Evolutionary conservation across 2,329 filamentous ascomycete genomes (phyloP), one percentile per base, ranked within the genome.

Genomic region (Alternaria hordeiaustralica): DNA sequence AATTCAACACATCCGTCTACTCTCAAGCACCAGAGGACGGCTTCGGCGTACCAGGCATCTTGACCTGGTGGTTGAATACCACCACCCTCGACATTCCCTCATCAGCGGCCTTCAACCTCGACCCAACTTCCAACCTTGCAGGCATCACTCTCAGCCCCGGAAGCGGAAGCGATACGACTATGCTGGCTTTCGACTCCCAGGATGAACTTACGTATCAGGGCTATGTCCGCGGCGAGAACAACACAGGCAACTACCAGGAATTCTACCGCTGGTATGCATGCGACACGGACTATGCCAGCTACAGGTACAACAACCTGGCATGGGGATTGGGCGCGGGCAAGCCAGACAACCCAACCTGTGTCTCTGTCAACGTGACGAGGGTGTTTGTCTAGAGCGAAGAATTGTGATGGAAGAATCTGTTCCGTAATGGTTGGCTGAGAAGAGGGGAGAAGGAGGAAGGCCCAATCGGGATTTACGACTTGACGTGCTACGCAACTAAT

Each of bases 281-380:
- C 68, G 67, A 75, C 44, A 85, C 82, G 2, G 77, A 81, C 53
- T 81, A 73, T 65, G 21, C 54, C 2, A 75, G 71, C n/a, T 85
- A 85, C 65, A 57, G 59, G 23, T 85, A 85, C 66, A 65, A 67
- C n/a, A 82, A 80, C 15, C 60, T 85, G 49, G 78, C 75, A 30
- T 85, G 83, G 82, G 78, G 76, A 3, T 49, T 83, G 55, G 83
- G 83, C 1, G 64, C 69, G 10, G 71, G 46, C 7, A 68, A 74
- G 62, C 82, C 83, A 6, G 75, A 85, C 71, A 84, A 84, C 67
- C 82, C 83, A 10, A 82, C 73, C 44, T 85, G 84, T 71, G 69
- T 76, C 18, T 79, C 78, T 57, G 82, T 84, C 10, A 71, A 78
- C 53, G 82, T 85, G 8, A 75, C 77, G 65, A 78, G 81, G 60